Evolutionary conservation across 306 rosid species (phyloP), one percentile per base, ranked within the genome.

Genomic region (Urtica urens): DNA sequence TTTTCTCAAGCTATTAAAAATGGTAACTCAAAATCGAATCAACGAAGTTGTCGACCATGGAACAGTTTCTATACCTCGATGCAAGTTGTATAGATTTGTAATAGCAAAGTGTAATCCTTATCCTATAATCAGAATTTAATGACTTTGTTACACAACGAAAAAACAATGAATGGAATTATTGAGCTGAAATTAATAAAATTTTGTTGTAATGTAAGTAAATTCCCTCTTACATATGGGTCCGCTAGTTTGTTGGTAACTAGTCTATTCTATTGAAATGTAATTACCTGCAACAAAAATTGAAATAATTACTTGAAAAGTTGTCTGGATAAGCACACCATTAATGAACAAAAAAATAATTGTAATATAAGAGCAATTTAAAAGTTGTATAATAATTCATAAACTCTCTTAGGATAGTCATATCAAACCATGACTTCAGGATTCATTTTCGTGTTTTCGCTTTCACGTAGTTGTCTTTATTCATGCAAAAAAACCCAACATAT

Each of bases 241-340:
- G 35, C n/a, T 41, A 50, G 34, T 49, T 50, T 18, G 74, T 38
- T 56, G 47, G 27, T 62, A 28, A 28, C 10, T 49, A 44, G 74
- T 62, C 69, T 33, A 34, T 49, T 61, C 55, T 17, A 18, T 23
- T 53, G 46, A 49, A 53, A 49, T 30, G 13, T 55, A 23, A 10
- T 42, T 23, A 27, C 51, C 37, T 31, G 51, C 68, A 60, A n/a
- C 33, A 41, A 41, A 38, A 40, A 16, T n/a, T 24, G 8, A 53
- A 15, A 40, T 20, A 29, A 14, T n/a, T n/a, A 23, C 10, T 29
- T 58, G 13, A 10, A 46, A 46, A 22, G 22, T 46, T 46, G 52
- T 9, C 48, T 49, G 3, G 15, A 19, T 19, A 56, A 20, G 38
- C 4, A 49, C 55, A 49, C 53, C 67, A 4, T 25, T 46, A 27